Conservation (phyloP, 1,284 basidiomycete genomes). For the Amylostereum areolatum region DNA sequence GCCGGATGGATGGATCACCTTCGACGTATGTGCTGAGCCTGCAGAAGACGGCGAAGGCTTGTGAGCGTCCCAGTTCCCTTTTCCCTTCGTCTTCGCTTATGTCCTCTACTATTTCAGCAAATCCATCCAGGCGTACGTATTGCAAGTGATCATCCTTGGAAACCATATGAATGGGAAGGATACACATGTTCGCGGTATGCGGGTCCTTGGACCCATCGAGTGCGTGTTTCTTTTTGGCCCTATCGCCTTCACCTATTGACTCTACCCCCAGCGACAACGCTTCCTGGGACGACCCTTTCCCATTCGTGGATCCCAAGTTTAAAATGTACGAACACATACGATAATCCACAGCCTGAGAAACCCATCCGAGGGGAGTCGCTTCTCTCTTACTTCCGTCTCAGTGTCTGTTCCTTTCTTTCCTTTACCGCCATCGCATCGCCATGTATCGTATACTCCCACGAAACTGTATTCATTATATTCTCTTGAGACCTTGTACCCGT, state of each 20-base stretch:
- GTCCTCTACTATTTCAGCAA: conserved; percentile 43
- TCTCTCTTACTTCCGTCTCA: no score
- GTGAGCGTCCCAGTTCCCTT: conserved; percentile 32
- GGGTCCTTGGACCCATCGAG: conserved; percentile 81
- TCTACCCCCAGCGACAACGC: conserved; percentile 16
- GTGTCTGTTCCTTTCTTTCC: no score
- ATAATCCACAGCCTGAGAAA: not conserved
- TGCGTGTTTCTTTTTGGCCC: conserved; percentile 32
- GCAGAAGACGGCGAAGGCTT: conserved; percentile 71
- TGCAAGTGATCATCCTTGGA: conserved; percentile 87
- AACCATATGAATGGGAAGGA: conserved; percentile 99
- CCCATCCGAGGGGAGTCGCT: no score
- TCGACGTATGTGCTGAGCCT: conserved; percentile 78
- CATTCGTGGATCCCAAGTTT: not conserved
- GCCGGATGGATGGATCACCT: conserved; percentile 94
- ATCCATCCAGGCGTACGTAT: conserved; percentile 82
- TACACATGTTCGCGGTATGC: conserved; percentile 91
- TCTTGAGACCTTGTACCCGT: no score
- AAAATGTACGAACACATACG: not conserved
- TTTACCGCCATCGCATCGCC: no score
- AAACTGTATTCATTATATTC: no score
- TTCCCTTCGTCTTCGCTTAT: not conserved
- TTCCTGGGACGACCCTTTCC: conserved; percentile 1
- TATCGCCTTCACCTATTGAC: not conserved
- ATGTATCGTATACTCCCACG: no score